Percentiles rank a stretch among this genome's conserved stretches.
Evolutionary conservation across 1,284 basidiomycete species (phyloP).

Genomic region (Sanguinoderma infundibulare): DNA sequence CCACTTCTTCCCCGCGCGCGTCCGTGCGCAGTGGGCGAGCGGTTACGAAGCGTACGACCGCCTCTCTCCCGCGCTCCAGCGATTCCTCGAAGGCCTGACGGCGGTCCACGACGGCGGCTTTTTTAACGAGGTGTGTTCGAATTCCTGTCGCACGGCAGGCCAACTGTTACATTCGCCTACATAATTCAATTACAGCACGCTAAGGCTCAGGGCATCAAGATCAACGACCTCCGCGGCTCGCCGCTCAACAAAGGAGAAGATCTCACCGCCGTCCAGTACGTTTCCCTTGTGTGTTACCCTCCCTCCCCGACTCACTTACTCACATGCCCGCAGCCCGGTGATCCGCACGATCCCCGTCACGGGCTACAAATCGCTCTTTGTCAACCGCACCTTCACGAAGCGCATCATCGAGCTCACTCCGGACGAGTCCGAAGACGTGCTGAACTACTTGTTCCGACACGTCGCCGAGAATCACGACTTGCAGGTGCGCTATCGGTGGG

Average conservation of each 20-base stretch:
- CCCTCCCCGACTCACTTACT: slow-evolving; percentile 19
- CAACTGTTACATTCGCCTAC: too few relatives aligned
- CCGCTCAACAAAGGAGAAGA: slow-evolving; percentile 46
- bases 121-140: slow-evolving; percentile 39
- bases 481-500: slow-evolving; percentile 58
- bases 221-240: slow-evolving; percentile 19
- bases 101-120: slow-evolving; percentile 60
- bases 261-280: slow-evolving; percentile 55
- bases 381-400: slow-evolving; percentile 69
- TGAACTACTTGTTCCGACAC: slow-evolving; percentile 53
- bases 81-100: slow-evolving; percentile 62
- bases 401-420: slow-evolving; percentile 62
- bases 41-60: slow-evolving; percentile 69
- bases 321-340: slow-evolving; percentile 40
- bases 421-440: slow-evolving; percentile 59
- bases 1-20: too few relatives aligned
- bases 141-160: background rate
- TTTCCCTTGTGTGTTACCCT: slow-evolving; percentile 18
- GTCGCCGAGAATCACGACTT: slow-evolving; percentile 65
- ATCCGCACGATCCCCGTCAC: slow-evolving; percentile 65
- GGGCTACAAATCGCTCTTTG: slow-evolving; percentile 68
- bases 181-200: slow-evolving; percentile 10
- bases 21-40: slow-evolving; percentile 40
- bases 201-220: slow-evolving; percentile 7
- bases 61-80: slow-evolving; percentile 58